Base-by-base conservation (phyloP, 805 yeast species). In the Torulaspora quercuum region DNA sequence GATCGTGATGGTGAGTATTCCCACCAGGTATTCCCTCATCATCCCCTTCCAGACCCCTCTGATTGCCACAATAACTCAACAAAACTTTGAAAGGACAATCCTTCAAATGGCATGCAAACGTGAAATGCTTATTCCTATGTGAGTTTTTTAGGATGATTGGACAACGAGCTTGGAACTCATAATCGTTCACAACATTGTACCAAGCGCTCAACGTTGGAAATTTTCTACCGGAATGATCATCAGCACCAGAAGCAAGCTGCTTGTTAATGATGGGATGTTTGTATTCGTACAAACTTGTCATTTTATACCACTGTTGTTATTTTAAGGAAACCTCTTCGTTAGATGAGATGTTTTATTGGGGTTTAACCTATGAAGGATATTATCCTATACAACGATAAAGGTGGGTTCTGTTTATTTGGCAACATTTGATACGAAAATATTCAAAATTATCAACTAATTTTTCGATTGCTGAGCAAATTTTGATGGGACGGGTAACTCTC, bases 91-190 rank as follows among this genome's bases (percentile, higher is more conserved):
- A 60, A 8, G 60, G 57, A 35, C 65, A 60, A 36, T 48, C 46
- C 37, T 59, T 59, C 31, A 56, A 35, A 43, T 57, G 62, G 37
- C 65, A 60, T 24, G 64, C 63, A 45, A 56, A 60, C 29, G 65
- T 60, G 44, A 56, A 60, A 45, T 60, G 64, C 33, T 54, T 60
- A 37, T 57, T 57, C 27, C 55, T 49, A 34, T 60, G 65, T 7
- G 64, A 59, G 39, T 60, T 60, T 41, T 60, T 60, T 46, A 60
- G 41, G 18, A 60, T 59, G 17, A 59, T 55, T 2, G 65, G 65
- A 27, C 62, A 57, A n/a, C 63, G 33, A 4, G 63, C 56, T 36
- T 60, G 61, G 33, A 53, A 59, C 39, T 60, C 65, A 29, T 60
- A 60, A 29, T 60, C 64, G 33, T 59, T 57, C 24, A 60, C 54